Evolutionary conservation across 2,329 filamentous ascomycete species (phyloP).

Genomic region (Drechslera avenae): DNA sequence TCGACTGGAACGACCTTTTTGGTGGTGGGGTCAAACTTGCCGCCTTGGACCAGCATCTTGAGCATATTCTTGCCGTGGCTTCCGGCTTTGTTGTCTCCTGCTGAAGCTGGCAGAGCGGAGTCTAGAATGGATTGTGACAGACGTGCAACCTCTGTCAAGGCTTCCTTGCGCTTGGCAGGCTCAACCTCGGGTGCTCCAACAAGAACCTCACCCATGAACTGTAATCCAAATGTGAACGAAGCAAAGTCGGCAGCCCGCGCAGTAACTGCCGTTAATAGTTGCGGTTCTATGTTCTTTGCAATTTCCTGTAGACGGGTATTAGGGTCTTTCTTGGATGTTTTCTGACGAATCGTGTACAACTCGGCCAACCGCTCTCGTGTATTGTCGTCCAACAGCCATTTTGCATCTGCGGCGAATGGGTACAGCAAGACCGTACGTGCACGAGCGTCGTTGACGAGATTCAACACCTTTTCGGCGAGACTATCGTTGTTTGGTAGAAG

Average conservation of each 20-base stretch:
- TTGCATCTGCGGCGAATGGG: conserved; percentile 69
- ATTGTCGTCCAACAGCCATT: conserved; percentile 65
- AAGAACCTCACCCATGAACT: conserved; percentile 82
- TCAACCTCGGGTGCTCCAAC: conserved; percentile 79
- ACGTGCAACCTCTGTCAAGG: conserved; percentile 68
- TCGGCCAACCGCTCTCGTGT: conserved; percentile 76
- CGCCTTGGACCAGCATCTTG: conserved; percentile 88
- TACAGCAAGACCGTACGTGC: conserved; percentile 75
- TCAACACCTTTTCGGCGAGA: conserved; percentile 67
- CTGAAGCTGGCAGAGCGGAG: conserved; percentile 40
- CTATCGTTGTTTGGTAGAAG: conserved; percentile 64
- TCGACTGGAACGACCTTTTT: conserved; percentile 73
- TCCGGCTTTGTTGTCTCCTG: conserved; percentile 53
- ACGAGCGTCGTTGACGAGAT: conserved; percentile 68
- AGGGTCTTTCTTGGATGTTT: conserved; percentile 91
- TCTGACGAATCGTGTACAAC: conserved; percentile 76
- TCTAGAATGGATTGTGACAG: conserved; percentile 46
- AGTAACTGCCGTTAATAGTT: conserved; percentile 74
- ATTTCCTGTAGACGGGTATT: conserved; percentile 77
- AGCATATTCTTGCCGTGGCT: conserved; percentile 79
- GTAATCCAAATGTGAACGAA: conserved; percentile 79
- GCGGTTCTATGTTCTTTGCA: conserved; percentile 72
- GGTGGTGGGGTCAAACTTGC: conserved; percentile 76
- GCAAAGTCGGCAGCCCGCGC: conserved; percentile 71
- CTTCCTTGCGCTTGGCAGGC: conserved; percentile 55